A percentile compares a stretch with the other conserved stretches of the same genome.
These are phyloP conservation scores for Lepraria neglecta DNA, from an alignment of 495 filamentous ascomycete species.

Conservation along the genomic window DNA sequence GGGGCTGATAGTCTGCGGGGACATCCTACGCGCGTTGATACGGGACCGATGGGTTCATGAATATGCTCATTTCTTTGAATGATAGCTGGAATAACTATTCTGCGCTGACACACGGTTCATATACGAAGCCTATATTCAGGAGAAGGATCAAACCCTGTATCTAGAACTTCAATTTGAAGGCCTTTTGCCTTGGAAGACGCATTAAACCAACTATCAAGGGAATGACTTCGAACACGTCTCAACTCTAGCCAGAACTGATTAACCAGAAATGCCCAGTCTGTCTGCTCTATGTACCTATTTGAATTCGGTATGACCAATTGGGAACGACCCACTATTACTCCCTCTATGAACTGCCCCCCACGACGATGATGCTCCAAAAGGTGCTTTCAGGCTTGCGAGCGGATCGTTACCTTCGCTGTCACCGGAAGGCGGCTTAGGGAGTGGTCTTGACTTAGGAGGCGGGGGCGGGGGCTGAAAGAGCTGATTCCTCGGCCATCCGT, in stretches of 20 bases:
- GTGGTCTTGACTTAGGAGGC: not conserved
- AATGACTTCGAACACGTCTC: too few relatives aligned
- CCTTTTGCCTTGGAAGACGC: too few relatives aligned
- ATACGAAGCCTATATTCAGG: too few relatives aligned
- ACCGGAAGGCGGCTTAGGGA: not conserved
- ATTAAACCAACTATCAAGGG: too few relatives aligned
- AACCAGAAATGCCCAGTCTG: too few relatives aligned
- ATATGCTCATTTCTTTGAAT: slow-evolving; percentile 6
- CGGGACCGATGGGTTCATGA: not conserved
- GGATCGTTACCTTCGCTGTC: not conserved
- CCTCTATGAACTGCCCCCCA: not conserved
- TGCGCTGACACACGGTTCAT: too few relatives aligned
- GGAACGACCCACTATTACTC: not conserved
- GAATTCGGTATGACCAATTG: too few relatives aligned
- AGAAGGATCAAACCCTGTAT: too few relatives aligned
- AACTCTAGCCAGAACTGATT: too few relatives aligned
- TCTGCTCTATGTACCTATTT: too few relatives aligned
- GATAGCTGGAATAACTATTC: not conserved
- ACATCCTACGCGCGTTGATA: not conserved
- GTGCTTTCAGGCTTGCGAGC: not conserved
- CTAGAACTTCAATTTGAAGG: too few relatives aligned
- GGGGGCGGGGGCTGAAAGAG: not conserved
- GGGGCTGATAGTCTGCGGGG: not conserved
- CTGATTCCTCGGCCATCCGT: not conserved
- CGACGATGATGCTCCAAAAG: not conserved